A percentile compares a stretch with the other conserved stretches of the same genome.
Evolutionary conservation across 2,329 filamentous ascomycete genomes (phyloP).

Genomic region (Septoria petroselini): DNA sequence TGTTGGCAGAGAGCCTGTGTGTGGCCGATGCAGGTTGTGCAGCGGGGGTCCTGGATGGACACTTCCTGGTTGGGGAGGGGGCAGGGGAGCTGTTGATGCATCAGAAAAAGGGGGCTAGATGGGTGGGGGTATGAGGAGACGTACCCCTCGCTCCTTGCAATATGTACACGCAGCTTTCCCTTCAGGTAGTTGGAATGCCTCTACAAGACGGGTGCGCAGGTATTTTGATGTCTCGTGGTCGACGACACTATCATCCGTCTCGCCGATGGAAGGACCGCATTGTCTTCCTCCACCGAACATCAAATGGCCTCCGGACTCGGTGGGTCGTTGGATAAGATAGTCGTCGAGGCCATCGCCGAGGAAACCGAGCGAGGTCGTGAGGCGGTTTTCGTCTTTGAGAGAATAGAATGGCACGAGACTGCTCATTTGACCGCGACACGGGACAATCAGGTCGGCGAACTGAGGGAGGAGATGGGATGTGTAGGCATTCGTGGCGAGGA

Average conservation of each 20-base stretch:
- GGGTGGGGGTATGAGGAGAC: too few species aligned
- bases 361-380: conserved; percentile 64
- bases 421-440: conserved; percentile 70
- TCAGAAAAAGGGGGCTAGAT: too few species aligned
- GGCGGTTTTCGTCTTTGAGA: conserved; percentile 34
- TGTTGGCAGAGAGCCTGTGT: too few species aligned
- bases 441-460: conserved; percentile 70
- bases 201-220: conserved; percentile 49
- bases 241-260: conserved; percentile 59
- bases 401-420: conserved; percentile 58
- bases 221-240: conserved; percentile 57
- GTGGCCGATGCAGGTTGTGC: too few species aligned
- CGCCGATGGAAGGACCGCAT: conserved; percentile 54
- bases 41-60: too few species aligned
- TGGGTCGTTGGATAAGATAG: conserved; percentile 69
- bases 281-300: conserved; percentile 69
- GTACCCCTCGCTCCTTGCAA: too few species aligned
- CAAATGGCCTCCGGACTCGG: conserved; percentile 51
- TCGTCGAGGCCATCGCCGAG: conserved; percentile 61
- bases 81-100: too few species aligned
- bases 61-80: too few species aligned
- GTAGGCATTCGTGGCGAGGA: conserved; percentile 82
- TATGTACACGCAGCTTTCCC: conserved; percentile 21
- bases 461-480: conserved; percentile 70
- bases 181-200: conserved; percentile 37